Evolutionary conservation across 192 early-diverging fungal genomes (phyloP).

Genomic region (Chytriomyces confervae): DNA sequence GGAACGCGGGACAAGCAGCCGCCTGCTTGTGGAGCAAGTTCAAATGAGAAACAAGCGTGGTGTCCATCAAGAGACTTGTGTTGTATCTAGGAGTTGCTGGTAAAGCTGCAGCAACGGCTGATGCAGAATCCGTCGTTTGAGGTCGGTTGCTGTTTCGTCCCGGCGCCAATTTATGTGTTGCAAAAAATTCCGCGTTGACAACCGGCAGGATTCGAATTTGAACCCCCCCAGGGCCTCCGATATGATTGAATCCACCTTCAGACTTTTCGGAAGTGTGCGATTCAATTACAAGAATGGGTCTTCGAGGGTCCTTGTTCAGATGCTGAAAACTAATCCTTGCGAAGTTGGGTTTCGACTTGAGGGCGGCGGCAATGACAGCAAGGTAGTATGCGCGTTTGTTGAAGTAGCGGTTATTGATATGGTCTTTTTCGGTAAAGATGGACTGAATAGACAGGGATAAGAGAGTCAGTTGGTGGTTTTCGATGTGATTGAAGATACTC

Average conservation of each 20-base stretch:
- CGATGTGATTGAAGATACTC: constrained; percentile 15
- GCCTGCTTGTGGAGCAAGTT: constrained; percentile 77
- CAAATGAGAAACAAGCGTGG: constrained; percentile 74
- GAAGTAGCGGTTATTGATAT: constrained; percentile 92
- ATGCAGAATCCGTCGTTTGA: constrained; percentile 37
- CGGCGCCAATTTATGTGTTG: constrained; percentile 75
- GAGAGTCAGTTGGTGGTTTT: background rate
- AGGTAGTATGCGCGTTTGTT: constrained; percentile 95
- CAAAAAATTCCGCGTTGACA: constrained; percentile 68
- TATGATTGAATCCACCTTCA: background rate
- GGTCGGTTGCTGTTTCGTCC: constrained; percentile 82
- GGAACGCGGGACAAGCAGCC: constrained; percentile 75
- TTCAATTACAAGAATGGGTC: constrained; percentile 54
- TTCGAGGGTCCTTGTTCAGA: constrained; percentile 52
- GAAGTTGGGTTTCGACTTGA: constrained; percentile 33
- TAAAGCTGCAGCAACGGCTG: constrained; percentile 21
- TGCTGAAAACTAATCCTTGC: constrained; percentile 51
- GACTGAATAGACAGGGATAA: constrained; percentile 42
- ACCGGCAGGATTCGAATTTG: constrained; percentile 82
- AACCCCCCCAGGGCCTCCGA: constrained; percentile 48
- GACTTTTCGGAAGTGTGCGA: constrained; percentile 8
- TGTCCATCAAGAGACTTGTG: constrained; percentile 79
- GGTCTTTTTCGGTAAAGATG: constrained; percentile 91
- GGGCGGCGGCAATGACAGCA: constrained; percentile 67
- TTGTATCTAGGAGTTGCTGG: constrained; percentile 91